Conservation (phyloP, 441 rosid species). For the Erysimum cheiri region DNA sequence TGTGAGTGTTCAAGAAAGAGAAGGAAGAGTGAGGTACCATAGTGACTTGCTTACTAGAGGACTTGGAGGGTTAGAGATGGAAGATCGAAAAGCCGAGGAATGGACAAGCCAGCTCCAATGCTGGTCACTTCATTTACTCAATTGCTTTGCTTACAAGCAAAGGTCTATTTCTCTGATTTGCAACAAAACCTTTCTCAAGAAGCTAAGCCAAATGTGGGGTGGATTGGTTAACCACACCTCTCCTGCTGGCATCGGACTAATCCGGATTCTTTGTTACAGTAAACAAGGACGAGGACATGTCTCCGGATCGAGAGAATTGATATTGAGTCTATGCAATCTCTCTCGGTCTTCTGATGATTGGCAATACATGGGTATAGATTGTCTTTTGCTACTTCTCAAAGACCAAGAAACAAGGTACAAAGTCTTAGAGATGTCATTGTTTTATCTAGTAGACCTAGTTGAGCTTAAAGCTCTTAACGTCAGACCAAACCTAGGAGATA, state of each 20-base stretch:
- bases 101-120: constrained; percentile 81
- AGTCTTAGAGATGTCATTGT: constrained; percentile 57
- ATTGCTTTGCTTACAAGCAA: constrained; percentile 67
- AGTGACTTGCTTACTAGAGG: constrained; percentile 77
- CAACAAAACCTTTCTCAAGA: constrained; percentile 54
- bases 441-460: constrained; percentile 64
- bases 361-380: constrained; percentile 74
- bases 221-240: constrained; percentile 61
- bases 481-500: constrained; percentile 54
- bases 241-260: constrained; percentile 65
- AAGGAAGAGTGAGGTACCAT: constrained; percentile 62
- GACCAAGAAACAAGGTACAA: constrained; percentile 62
- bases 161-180: constrained; percentile 57
- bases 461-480: constrained; percentile 52
- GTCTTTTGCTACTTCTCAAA: constrained; percentile 67
- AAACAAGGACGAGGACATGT: constrained; percentile 62
- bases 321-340: constrained; percentile 58
- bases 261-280: constrained; percentile 60
- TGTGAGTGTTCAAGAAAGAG: constrained; percentile 48
- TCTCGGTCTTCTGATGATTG: constrained; percentile 79
- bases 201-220: constrained; percentile 69
- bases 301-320: constrained; percentile 45
- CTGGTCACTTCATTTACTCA: constrained; percentile 79
- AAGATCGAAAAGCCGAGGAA: constrained; percentile 74
- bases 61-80: constrained; percentile 61